These are phyloP conservation scores for Pichia terricola DNA, from an alignment of 1,139 yeast species.

Conservation along the genomic window DNA sequence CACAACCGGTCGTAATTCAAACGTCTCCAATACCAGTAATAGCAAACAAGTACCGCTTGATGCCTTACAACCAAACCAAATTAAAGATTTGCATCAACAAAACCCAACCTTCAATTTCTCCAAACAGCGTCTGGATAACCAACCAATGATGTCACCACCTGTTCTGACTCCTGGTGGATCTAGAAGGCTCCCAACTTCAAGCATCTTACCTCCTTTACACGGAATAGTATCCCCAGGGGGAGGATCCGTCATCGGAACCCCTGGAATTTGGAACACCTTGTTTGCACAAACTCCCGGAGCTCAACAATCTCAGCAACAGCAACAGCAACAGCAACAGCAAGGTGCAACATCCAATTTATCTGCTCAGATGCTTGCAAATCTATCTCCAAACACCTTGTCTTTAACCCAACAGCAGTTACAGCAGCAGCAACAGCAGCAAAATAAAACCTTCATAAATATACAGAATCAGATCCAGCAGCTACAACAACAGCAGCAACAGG, in stretches of 20 bases:
- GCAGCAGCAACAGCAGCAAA: slow-evolving; percentile 13
- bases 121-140: neutral
- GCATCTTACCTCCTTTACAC: slow-evolving; percentile 37
- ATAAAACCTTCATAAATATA: slow-evolving; percentile 1
- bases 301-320: slow-evolving; percentile 21
- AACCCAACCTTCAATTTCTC: neutral
- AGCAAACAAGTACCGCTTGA: neutral
- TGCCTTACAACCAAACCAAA: no score
- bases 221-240: slow-evolving; percentile 29
- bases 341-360: neutral
- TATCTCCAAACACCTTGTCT: slow-evolving; percentile 7
- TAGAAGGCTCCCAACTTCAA: slow-evolving; percentile 25
- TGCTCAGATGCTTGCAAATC: neutral
- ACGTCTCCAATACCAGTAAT: neutral
- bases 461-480: slow-evolving; percentile 6
- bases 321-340: slow-evolving; percentile 22
- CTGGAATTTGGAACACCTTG: slow-evolving; percentile 38
- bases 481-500: slow-evolving; percentile 2
- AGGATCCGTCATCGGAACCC: slow-evolving; percentile 38
- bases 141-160: slow-evolving; percentile 34
- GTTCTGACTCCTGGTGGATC: slow-evolving; percentile 46
- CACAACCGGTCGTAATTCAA: neutral
- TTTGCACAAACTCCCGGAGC: slow-evolving; percentile 29
- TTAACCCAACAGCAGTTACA: slow-evolving; percentile 7
- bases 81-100: neutral